Base-by-base conservation (phyloP, 108 stramenopile genomes). In the Stephanodiscus triporus region DNA sequence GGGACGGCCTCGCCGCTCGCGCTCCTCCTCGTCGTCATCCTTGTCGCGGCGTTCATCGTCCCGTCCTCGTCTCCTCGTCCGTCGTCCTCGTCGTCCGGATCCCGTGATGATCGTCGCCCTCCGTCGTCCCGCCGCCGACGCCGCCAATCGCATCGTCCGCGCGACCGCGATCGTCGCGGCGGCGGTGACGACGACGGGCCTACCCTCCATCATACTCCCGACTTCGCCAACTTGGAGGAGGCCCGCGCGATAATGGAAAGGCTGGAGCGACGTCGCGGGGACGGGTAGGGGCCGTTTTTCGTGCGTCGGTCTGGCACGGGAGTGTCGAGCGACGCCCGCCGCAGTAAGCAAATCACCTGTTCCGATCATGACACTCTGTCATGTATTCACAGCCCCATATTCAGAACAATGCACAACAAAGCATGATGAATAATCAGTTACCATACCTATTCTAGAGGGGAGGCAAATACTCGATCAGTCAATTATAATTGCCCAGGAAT, bases 211-310 rank as follows among this genome's bases (percentile, higher is more conserved):
- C 32, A 34, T 34, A 6, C 5, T 49, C 6, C 48, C n/a, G 66
- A 59, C 9, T 82, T 82, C 59, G 49, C 50, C 19, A 77, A 32
- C 54, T 67, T 78, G 34, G 80, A 81, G 29, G 84, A 85, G 27
- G 84, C 81, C 4, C 60, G 62, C 34, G 75, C 69, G 30, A 64
- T 77, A 7, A 73, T 77, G 51, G 76, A 69, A 29, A 29, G 63
- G 27, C 40, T 82, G 9, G 81, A 82, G 29, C 71, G 71, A 9
- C 58, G 60, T 49, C 58, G 67, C 16, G 17, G 61, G 30, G n/a
- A n/a, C n/a, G n/a, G n/a, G n/a, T n/a, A n/a, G n/a, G n/a, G n/a
- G n/a, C n/a, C n/a, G n/a, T n/a, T n/a, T n/a, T n/a, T n/a, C n/a
- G n/a, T n/a, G n/a, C n/a, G n/a, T n/a, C n/a, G n/a, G n/a, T n/a